Evolutionary conservation across 2,329 filamentous ascomycete species (phyloP), one percentile per base, ranked within the genome.

Genomic region (Botryosphaeria dothidea): DNA sequence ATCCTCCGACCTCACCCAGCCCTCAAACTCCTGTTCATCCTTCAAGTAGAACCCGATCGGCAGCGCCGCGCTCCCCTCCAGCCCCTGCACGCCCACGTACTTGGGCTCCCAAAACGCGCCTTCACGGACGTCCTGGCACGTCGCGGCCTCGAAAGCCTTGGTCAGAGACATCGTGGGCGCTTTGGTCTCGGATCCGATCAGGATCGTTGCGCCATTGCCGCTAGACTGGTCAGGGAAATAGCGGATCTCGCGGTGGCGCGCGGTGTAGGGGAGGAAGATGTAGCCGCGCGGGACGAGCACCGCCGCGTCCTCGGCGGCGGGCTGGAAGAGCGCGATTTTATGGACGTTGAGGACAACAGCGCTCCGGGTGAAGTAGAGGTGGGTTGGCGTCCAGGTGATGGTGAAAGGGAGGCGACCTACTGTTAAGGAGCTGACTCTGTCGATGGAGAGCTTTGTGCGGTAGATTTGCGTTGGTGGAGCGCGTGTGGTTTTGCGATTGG

Each of bases 11-110:
- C 41, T 61, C 9, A 21, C 11, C 57, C 57, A 61, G 13, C 57
- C 57, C 1, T 41, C 57, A 17, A 61, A 27, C 27, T 61, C 57
- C 3, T n/a, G 27, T 25, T 48, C 25, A 21, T 60, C 67, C 63
- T 65, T 19, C 19, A 68, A n/a, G 34, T 58, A 67, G n/a, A 67
- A 31, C 3, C 67, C 65, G 3, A 67, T 46, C 1, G 66, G 66
- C 17, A 62, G 41, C 23, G 60, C 61, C n/a, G 48, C 51, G 27
- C 36, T 21, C 19, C 57, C 52, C n/a, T 54, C 38, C 25, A 43
- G 41, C 13, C 43, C 43, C 15, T 61, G 45, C 29, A 57, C 19
- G 21, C 46, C 36, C n/a, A 46, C 57, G 11, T 29, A 21, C 43
- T 43, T 45, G 13, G 56, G 21, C 57, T 29, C 38, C 21, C 8